A percentile compares a stretch with the other conserved stretches of the same genome.
phyloP scores from a whole-genome alignment of 768 basidiomycete genomes.

The Podaxis pistillaris region DNA sequence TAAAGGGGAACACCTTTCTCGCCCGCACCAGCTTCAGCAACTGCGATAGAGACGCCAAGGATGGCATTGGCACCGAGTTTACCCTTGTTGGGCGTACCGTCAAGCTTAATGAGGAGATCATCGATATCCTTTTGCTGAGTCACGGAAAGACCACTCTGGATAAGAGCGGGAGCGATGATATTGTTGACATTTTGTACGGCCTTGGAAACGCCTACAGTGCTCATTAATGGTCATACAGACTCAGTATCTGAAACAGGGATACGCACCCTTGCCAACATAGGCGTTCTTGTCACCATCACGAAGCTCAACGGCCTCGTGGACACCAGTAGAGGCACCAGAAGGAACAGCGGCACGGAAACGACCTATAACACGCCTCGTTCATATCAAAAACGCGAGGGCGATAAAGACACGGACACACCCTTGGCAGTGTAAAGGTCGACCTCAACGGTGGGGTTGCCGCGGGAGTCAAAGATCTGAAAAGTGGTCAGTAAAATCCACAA shows the following conservation, averaged over 20 bases:
- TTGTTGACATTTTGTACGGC: constrained; percentile 95
- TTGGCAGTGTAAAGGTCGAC: constrained; percentile 87
- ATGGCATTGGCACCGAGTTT: constrained; percentile 99
- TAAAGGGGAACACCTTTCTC: constrained; percentile 96
- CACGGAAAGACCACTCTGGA: constrained; percentile 80
- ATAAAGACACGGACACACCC: constrained; percentile 44
- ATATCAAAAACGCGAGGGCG: neutral
- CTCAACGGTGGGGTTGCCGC: constrained; percentile 97
- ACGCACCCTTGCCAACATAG: constrained; percentile 93
- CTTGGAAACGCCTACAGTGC: constrained; percentile 76
- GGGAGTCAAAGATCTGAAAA: constrained; percentile 95
- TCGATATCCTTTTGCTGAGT: constrained; percentile 95
- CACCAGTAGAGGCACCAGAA: constrained; percentile 97
- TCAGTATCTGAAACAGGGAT: constrained; percentile 5
- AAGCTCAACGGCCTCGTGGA: constrained; percentile 98
- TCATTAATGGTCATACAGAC: constrained; percentile 15
- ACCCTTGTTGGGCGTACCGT: constrained; percentile 98
- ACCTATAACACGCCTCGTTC: constrained; percentile 43
- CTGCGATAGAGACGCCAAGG: constrained; percentile 97
- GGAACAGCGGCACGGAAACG: constrained; percentile 94
- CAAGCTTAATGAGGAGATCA: constrained; percentile 96
- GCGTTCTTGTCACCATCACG: constrained; percentile 92
- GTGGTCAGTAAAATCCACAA: constrained; percentile 10
- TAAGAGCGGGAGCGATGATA: constrained; percentile 83
- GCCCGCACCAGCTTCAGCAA: constrained; percentile 87